Conservation (phyloP, 176 grass and related monocot genomes). For the Phoenix roebelenii region DNA sequence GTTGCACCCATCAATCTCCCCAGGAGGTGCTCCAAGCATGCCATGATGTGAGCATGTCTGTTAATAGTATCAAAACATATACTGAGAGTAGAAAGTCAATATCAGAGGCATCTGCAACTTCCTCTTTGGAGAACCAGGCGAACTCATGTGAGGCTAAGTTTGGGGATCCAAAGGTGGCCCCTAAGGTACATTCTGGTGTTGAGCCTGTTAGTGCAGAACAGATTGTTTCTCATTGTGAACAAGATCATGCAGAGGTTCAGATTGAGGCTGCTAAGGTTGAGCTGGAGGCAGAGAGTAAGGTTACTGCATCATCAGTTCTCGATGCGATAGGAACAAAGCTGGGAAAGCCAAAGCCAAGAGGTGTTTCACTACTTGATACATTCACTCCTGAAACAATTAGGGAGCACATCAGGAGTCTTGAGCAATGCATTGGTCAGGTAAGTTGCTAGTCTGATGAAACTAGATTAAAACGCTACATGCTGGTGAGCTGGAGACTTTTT, state of each 20-base stretch:
- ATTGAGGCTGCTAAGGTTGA: constrained; percentile 14
- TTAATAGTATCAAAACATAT: not conserved
- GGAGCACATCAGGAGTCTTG: constrained; percentile 68
- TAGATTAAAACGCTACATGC: not conserved
- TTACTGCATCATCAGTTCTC: not conserved
- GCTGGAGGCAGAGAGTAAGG: constrained; percentile 13
- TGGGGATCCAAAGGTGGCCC: too few species aligned
- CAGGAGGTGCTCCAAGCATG: constrained; percentile 21
- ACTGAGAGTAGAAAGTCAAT: constrained; percentile 2
- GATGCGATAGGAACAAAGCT: constrained; percentile 18
- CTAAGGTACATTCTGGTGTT: not conserved
- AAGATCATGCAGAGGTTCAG: not conserved
- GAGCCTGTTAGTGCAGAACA: not conserved
- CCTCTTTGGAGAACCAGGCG: too few species aligned
- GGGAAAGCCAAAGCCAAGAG: constrained; percentile 18
- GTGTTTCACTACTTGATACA: constrained; percentile 71
- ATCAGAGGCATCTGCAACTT: not conserved
- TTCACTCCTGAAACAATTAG: constrained; percentile 52
- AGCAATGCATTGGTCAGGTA: constrained; percentile 39
- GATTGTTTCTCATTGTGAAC: not conserved
- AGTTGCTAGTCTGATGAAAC: constrained; percentile 14
- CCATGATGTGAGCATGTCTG: constrained; percentile 21
- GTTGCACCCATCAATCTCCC: constrained; percentile 12
- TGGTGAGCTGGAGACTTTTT: not conserved
- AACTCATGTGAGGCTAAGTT: too few species aligned